A percentile compares a stretch with the other conserved stretches of the same genome.
These are phyloP conservation scores for Neurospora intermedia DNA, from an alignment of 495 filamentous ascomycete genomes.

Conservation along the genomic window DNA sequence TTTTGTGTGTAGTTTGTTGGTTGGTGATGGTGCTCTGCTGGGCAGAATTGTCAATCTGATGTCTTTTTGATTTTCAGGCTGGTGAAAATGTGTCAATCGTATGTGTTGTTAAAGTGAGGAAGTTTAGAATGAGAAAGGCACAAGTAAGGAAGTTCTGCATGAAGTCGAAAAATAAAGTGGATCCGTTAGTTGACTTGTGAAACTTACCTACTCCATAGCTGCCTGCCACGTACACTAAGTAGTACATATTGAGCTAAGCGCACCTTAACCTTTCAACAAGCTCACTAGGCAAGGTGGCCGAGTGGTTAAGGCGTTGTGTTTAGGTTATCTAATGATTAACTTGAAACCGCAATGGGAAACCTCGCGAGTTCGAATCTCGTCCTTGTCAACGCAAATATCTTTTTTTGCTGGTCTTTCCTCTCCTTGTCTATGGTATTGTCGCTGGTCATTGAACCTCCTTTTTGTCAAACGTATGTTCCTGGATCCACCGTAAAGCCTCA, in stretches of 20 bases:
- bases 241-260: background rate
- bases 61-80: background rate
- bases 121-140: background rate
- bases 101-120: background rate
- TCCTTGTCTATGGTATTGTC: background rate
- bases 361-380: slow-evolving; percentile 18
- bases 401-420: background rate
- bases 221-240: background rate
- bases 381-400: slow-evolving; percentile 10
- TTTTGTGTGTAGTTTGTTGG: background rate
- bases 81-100: background rate
- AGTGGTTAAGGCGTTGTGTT: slow-evolving; percentile 45
- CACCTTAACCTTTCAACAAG: background rate
- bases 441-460: background rate
- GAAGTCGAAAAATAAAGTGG: background rate
- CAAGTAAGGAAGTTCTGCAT: slow-evolving; percentile 3
- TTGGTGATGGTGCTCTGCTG: background rate
- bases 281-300: slow-evolving; percentile 28
- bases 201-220: background rate
- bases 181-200: background rate
- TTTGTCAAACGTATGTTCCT: background rate
- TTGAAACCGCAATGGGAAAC: slow-evolving; percentile 13
- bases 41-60: background rate
- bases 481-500: background rate
- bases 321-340: slow-evolving; percentile 22